Conservation (phyloP, 306 rosid species). For the Pyrus bretschneideri region DNA sequence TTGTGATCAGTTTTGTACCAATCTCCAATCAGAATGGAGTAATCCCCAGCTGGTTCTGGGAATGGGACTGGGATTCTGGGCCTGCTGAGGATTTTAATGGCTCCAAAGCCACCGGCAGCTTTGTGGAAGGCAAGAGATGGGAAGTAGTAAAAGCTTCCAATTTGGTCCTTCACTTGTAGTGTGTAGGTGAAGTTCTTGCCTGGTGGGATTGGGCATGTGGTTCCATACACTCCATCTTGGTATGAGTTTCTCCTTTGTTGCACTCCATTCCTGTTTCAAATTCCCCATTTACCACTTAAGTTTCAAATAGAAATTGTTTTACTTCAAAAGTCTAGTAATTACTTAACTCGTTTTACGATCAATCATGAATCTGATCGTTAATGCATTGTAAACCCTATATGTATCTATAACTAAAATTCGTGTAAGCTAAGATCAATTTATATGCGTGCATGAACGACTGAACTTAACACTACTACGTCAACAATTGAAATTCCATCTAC, state of each 20-base stretch:
- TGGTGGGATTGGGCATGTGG: slow-evolving; percentile 87
- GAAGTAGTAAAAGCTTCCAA: slow-evolving; percentile 80
- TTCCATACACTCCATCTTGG: slow-evolving; percentile 78
- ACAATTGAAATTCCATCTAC: background rate
- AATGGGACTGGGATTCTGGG: slow-evolving; percentile 90
- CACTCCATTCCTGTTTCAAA: slow-evolving; percentile 62
- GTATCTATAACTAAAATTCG: too few species aligned
- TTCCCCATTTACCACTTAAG: background rate
- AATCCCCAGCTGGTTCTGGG: slow-evolving; percentile 72
- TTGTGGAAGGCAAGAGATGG: slow-evolving; percentile 84
- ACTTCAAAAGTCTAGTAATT: background rate
- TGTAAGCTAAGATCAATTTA: too few species aligned
- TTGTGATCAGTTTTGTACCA: slow-evolving; percentile 64
- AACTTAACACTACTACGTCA: too few species aligned
- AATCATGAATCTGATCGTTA: too few species aligned
- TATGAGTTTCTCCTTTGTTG: slow-evolving; percentile 84
- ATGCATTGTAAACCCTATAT: background rate
- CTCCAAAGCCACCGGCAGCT: slow-evolving; percentile 88
- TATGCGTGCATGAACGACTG: background rate
- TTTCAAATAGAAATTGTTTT: background rate
- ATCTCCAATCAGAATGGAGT: slow-evolving; percentile 73
- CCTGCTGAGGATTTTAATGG: slow-evolving; percentile 71
- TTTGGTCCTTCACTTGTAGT: slow-evolving; percentile 83
- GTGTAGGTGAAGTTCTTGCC: slow-evolving; percentile 88
- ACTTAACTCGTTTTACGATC: background rate